These are phyloP conservation scores for Trichoderma brevicompactum DNA, from an alignment of 2,329 filamentous ascomycete genomes.

Conservation along the genomic window DNA sequence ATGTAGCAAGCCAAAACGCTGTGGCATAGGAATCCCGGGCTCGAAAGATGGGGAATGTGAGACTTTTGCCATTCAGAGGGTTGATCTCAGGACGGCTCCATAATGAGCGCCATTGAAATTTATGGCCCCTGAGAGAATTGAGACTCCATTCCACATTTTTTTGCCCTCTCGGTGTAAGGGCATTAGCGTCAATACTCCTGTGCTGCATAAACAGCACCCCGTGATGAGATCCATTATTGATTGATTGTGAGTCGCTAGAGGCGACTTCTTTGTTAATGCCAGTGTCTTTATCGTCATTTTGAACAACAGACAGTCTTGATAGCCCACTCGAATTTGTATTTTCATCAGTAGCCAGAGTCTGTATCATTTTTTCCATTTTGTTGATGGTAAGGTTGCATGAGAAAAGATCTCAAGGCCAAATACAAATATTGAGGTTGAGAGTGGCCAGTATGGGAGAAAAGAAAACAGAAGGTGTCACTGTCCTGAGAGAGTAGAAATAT, in stretches of 20 bases:
- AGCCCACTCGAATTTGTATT: neutral
- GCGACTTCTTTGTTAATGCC: neutral
- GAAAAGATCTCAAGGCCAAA: too few species aligned
- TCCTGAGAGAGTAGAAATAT: too few species aligned
- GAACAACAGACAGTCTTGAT: neutral
- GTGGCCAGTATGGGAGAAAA: too few species aligned
- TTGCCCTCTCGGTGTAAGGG: neutral
- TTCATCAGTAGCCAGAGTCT: neutral
- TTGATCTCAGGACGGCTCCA: conserved; percentile 14
- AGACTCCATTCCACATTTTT: neutral
- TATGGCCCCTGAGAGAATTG: neutral
- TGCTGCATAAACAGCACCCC: neutral
- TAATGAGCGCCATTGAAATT: neutral
- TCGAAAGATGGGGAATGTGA: conserved; percentile 8
- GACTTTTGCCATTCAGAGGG: conserved; percentile 13
- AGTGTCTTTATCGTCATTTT: neutral
- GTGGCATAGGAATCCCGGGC: neutral
- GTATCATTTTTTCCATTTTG: neutral
- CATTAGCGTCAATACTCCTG: neutral
- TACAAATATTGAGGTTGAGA: neutral
- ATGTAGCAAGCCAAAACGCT: conserved; percentile 9
- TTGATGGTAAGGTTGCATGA: too few species aligned
- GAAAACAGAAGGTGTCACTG: too few species aligned
- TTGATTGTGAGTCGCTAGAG: neutral
- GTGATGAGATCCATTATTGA: neutral